These are phyloP conservation scores for Lactifluus subvellereus DNA, from an alignment of 768 basidiomycete species.

Conservation along the genomic window DNA sequence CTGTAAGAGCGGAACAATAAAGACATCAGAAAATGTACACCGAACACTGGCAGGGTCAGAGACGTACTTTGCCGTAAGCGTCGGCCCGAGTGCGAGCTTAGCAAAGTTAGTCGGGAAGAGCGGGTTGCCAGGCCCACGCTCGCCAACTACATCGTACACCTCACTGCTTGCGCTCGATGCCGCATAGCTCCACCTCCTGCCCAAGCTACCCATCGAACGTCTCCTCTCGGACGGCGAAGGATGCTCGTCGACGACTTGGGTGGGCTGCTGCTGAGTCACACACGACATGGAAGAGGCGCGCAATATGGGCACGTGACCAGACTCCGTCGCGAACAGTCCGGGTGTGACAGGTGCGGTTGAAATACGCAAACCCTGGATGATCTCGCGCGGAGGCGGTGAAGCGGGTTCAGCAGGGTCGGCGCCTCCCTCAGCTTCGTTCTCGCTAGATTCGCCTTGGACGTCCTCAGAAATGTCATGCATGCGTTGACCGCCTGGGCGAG, in stretches of 20 bases:
- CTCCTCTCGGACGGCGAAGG: background rate
- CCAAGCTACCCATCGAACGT: constrained; percentile 9
- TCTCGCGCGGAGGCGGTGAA: constrained; percentile 2
- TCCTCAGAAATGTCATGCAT: constrained; percentile 29
- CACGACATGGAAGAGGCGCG: constrained; percentile 28
- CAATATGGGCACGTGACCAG: constrained; percentile 21
- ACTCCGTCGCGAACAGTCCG: constrained; percentile 17
- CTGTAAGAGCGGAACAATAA: background rate
- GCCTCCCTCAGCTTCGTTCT: constrained; percentile 2
- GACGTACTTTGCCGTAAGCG: constrained; percentile 49
- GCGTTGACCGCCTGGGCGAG: constrained; percentile 37
- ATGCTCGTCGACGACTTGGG: background rate
- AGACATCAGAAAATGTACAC: background rate
- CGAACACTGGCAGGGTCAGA: background rate
- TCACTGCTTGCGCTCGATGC: constrained; percentile 24
- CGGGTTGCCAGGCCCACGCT: constrained; percentile 66
- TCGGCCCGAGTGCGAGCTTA: constrained; percentile 57
- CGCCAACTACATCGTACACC: constrained; percentile 48
- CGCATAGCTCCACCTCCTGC: constrained; percentile 22
- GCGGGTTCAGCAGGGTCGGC: background rate
- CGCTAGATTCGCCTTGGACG: constrained; percentile 12
- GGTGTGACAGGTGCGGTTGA: constrained; percentile 39
- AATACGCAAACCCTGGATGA: constrained; percentile 54
- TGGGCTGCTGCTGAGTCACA: background rate
- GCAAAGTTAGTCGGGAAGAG: constrained; percentile 81